These are phyloP conservation scores for Jaltomata sinuosa DNA, from an alignment of 257 asterid species.

Conservation along the genomic window DNA sequence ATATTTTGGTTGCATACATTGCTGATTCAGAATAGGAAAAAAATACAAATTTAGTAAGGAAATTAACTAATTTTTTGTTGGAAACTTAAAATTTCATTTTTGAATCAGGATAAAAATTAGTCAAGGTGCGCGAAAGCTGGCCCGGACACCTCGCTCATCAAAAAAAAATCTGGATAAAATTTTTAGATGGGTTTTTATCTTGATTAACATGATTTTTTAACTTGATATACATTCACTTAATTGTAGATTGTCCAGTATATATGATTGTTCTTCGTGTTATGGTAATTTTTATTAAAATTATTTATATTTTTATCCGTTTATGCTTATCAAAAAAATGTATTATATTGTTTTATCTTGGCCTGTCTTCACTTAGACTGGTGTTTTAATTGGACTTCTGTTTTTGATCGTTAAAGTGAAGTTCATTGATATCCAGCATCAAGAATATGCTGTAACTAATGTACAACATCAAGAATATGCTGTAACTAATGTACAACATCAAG, in stretches of 20 bases:
- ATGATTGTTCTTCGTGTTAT: background rate
- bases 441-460: background rate
- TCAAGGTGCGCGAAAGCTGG: too few species aligned
- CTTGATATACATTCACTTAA: background rate
- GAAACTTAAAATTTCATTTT: background rate
- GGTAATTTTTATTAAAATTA: too few species aligned
- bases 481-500: too few species aligned
- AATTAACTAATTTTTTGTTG: background rate
- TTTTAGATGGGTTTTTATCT: background rate
- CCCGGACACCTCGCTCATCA: too few species aligned
- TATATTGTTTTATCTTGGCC: background rate
- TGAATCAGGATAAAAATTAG: too few species aligned
- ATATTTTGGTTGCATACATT: background rate
- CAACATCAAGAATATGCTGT: background rate
- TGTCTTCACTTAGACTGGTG: background rate
- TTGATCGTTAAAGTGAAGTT: too few species aligned
- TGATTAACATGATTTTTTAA: background rate
- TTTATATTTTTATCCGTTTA: too few species aligned
- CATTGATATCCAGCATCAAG: too few species aligned
- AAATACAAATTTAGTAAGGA: background rate
- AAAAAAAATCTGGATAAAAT: background rate
- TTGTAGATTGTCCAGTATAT: background rate
- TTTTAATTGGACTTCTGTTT: background rate
- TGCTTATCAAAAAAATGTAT: background rate
- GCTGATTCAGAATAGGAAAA: background rate